phyloP scores from a whole-genome alignment of 192 early-diverging fungal species.

The Thoreauomyces humboldtii region DNA sequence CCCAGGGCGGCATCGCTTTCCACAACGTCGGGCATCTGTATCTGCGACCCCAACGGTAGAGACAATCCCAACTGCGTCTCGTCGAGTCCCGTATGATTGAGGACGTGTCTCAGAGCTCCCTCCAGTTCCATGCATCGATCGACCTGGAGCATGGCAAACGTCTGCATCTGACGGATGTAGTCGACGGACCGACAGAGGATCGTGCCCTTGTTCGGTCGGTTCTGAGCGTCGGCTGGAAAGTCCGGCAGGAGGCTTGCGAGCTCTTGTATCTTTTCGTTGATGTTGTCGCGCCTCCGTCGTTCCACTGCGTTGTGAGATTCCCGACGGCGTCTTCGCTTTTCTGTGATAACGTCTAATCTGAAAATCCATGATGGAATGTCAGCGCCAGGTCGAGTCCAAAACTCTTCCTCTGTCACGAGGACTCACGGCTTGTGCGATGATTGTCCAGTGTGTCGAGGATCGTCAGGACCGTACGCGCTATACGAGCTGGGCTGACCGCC shows the following conservation, averaged over 20 bases:
- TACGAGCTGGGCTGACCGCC: slow-evolving; percentile 33
- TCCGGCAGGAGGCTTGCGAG: slow-evolving; percentile 83
- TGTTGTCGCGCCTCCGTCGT: slow-evolving; percentile 91
- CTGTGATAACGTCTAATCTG: slow-evolving; percentile 51
- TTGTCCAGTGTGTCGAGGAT: too few relatives aligned
- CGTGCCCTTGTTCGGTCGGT: slow-evolving; percentile 95
- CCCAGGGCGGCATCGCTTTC: too few relatives aligned
- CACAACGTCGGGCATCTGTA: slow-evolving; percentile 54
- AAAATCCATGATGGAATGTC: not conserved
- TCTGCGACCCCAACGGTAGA: slow-evolving; percentile 44
- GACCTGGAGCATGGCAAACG: slow-evolving; percentile 60
- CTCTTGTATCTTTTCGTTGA: slow-evolving; percentile 97
- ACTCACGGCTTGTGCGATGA: slow-evolving; percentile 7
- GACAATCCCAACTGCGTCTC: slow-evolving; percentile 49
- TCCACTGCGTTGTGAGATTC: slow-evolving; percentile 99
- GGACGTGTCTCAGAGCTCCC: slow-evolving; percentile 40
- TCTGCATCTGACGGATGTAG: slow-evolving; percentile 81
- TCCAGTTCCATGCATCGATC: slow-evolving; percentile 75
- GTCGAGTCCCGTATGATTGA: slow-evolving; percentile 41
- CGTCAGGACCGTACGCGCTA: slow-evolving; percentile 26
- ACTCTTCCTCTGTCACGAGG: too few relatives aligned
- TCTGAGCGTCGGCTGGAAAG: slow-evolving; percentile 43
- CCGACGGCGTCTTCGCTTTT: slow-evolving; percentile 87
- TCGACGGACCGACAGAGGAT: slow-evolving; percentile 93
- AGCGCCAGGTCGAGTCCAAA: too few relatives aligned